These are phyloP conservation scores for Cercospora janseana DNA, from an alignment of 2,329 filamentous ascomycete genomes.

Conservation along the genomic window DNA sequence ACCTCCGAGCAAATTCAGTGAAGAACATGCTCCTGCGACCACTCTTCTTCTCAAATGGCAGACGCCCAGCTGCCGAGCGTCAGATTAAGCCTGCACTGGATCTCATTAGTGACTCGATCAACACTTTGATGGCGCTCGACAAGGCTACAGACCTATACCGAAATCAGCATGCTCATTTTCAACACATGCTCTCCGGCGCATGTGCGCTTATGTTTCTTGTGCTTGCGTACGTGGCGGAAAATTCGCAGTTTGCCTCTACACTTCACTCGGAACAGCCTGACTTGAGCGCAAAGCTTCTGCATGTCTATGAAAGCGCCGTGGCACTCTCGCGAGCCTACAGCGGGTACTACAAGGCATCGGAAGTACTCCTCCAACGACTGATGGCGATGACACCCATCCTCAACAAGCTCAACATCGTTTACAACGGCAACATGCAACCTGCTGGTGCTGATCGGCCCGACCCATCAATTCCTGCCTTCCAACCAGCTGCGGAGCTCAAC, in stretches of 20 bases:
- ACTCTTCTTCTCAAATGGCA: neutral
- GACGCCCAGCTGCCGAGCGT: neutral
- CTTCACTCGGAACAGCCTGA: neutral
- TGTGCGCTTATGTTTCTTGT: slow-evolving; percentile 3
- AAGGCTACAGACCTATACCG: neutral
- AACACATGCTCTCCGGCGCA: slow-evolving; percentile 3
- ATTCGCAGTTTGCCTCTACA: neutral
- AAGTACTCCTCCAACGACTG: neutral
- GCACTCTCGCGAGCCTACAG: slow-evolving; percentile 1
- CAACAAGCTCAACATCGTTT: neutral
- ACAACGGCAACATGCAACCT: neutral
- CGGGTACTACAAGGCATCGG: neutral
- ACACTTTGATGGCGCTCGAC: neutral
- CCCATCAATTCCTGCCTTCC: neutral
- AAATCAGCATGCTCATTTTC: slow-evolving; percentile 4
- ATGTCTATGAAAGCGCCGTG: neutral
- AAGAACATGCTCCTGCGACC: slow-evolving; percentile 1
- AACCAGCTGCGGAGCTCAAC: neutral
- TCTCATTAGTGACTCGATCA: neutral
- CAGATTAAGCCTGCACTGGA: slow-evolving; percentile 1
- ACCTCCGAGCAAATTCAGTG: neutral
- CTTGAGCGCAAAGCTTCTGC: neutral
- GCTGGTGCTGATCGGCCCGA: neutral
- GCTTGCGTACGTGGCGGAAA: neutral
- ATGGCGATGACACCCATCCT: neutral